Evolutionary conservation across 1,139 yeast genomes (phyloP).

Genomic region (Debaryomycetaceae sp.): DNA sequence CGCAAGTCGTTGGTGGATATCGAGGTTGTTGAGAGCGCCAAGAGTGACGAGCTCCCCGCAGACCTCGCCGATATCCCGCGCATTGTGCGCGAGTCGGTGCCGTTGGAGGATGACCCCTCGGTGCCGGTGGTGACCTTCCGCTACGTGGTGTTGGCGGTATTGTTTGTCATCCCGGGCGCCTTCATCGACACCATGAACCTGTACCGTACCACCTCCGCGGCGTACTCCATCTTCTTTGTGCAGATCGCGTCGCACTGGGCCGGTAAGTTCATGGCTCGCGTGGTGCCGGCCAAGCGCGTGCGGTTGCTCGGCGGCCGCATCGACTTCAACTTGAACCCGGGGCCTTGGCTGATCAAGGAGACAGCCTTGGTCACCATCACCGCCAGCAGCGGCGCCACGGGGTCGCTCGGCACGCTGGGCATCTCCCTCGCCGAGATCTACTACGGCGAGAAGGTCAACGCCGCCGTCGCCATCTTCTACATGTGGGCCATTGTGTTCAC

Average conservation of each 20-base stretch:
- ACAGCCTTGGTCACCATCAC: constrained; percentile 41
- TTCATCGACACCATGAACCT: constrained; percentile 46
- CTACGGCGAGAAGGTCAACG: constrained; percentile 27
- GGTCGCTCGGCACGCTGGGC: constrained; percentile 39
- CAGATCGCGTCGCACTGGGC: constrained; percentile 41
- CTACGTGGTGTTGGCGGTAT: constrained; percentile 31
- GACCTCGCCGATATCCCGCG: constrained; percentile 22
- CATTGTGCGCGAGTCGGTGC: constrained; percentile 29
- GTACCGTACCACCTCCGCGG: constrained; percentile 43
- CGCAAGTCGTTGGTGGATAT: not conserved
- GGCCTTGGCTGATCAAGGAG: constrained; percentile 46
- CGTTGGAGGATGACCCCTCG: constrained; percentile 32
- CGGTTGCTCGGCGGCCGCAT: constrained; percentile 12
- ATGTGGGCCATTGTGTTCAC: constrained; percentile 45
- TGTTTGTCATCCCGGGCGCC: constrained; percentile 45
- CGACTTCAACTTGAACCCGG: constrained; percentile 33
- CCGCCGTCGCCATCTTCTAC: constrained; percentile 30
- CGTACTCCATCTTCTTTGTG: constrained; percentile 43
- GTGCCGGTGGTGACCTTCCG: constrained; percentile 38
- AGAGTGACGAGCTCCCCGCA: constrained; percentile 10
- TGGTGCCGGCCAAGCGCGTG: constrained; percentile 24
- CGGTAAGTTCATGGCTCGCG: constrained; percentile 36
- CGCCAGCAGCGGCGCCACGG: constrained; percentile 45
- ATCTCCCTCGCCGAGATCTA: constrained; percentile 38
- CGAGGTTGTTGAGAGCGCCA: constrained; percentile 7